phyloP scores from a whole-genome alignment of 768 basidiomycete genomes.

The Lanmaoa pseudosensibilis region DNA sequence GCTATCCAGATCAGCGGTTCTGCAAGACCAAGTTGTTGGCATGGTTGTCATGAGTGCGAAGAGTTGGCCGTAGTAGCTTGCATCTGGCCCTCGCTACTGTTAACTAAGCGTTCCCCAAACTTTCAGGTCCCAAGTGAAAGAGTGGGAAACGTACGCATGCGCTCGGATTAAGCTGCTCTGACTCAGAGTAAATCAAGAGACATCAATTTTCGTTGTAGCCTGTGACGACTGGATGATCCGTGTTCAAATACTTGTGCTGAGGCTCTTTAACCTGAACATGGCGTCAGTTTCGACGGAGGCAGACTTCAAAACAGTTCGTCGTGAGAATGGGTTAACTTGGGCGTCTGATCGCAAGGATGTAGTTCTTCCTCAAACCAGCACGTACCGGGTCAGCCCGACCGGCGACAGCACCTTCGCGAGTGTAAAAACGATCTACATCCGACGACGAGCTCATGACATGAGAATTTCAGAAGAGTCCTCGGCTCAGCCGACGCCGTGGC shows the following conservation, averaged over 20 bases:
- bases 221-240: too few relatives aligned
- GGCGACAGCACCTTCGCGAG: background rate
- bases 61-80: too few relatives aligned
- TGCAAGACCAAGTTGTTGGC: background rate
- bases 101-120: background rate
- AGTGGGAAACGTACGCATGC: background rate
- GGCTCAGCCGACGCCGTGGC: background rate
- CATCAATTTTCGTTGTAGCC: too few relatives aligned
- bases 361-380: too few relatives aligned
- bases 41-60: background rate
- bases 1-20: background rate
- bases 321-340: background rate
- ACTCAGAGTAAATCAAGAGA: background rate
- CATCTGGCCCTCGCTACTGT: background rate
- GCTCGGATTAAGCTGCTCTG: background rate
- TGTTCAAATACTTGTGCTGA: too few relatives aligned
- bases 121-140: background rate
- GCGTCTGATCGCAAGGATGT: background rate
- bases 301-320: background rate
- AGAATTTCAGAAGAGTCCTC: background rate
- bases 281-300: background rate
- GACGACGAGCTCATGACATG: conserved; percentile 5
- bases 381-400: too few relatives aligned
- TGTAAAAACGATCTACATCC: conserved; percentile 14
- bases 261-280: background rate